Conservation (phyloP, 192 early-diverging fungal genomes). For the Rhizophlyctis rosea region DNA sequence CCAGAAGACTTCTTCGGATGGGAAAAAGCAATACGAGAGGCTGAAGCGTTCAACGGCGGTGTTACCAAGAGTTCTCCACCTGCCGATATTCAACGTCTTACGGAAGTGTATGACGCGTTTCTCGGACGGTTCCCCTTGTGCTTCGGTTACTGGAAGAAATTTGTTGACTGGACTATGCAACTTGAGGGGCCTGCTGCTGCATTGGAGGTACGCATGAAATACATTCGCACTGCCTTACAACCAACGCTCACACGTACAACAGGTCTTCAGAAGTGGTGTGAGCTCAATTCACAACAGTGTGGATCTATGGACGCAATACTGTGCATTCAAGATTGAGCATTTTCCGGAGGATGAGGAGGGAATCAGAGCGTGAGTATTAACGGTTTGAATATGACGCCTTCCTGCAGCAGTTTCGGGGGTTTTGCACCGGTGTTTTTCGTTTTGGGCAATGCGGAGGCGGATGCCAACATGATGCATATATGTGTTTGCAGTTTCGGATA, state of each 20-base stretch:
- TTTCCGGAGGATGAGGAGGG: slow-evolving; percentile 42
- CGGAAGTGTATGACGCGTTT: slow-evolving; percentile 62
- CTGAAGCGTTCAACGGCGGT: slow-evolving; percentile 55
- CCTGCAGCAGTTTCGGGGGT: too few relatives aligned
- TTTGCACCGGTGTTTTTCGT: too few relatives aligned
- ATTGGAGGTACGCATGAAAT: slow-evolving; percentile 45
- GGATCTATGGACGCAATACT: slow-evolving; percentile 73
- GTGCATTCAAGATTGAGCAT: slow-evolving; percentile 59
- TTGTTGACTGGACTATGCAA: slow-evolving; percentile 57
- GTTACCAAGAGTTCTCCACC: slow-evolving; percentile 44
- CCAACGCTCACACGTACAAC: neutral
- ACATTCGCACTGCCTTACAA: neutral
- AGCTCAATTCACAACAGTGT: slow-evolving; percentile 63
- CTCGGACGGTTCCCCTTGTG: slow-evolving; percentile 69
- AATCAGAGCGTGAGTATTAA: slow-evolving; percentile 54
- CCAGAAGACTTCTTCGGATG: slow-evolving; percentile 68
- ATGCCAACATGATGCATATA: too few relatives aligned
- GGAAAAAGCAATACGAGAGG: slow-evolving; percentile 62
- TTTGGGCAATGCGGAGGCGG: too few relatives aligned
- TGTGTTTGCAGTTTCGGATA: too few relatives aligned
- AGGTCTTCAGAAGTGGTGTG: slow-evolving; percentile 74
- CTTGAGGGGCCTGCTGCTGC: slow-evolving; percentile 58
- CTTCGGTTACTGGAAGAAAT: slow-evolving; percentile 81
- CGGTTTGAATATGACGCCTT: slow-evolving; percentile 16
- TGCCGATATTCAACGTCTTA: slow-evolving; percentile 46